Base-by-base conservation (phyloP, 1,139 yeast genomes). In the Candida neerlandica region DNA sequence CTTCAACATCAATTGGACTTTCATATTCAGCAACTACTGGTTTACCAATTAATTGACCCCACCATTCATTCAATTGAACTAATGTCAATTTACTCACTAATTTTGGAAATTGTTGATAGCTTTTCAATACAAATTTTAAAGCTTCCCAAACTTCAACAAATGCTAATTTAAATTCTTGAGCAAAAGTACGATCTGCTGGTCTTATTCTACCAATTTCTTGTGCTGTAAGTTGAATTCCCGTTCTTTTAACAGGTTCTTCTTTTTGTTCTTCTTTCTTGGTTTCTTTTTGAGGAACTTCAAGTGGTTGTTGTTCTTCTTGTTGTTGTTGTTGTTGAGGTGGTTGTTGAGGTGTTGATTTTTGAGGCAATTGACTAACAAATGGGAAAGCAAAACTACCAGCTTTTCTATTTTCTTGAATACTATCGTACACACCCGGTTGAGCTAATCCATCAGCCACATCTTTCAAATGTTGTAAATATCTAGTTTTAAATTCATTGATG, bases 1-100 rank as follows among this genome's bases (percentile, higher is more conserved):
- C 55, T 32, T 55, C 51, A 34, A 47, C 43, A 30, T 51, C 56
- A 11, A 52, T 47, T 21, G 51, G 41, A 45, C 58, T 55, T 46
- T 53, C 44, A 43, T 49, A 55, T 30, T 54, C 55, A 23, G 45
- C 48, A 14, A 46, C 48, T 11, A 40, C 26, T 34, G 57, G 58
- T 45, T 51, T 69, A 19, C 96, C 97, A 54, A 89, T 77, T 61
- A 90, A 89, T 27, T 64, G 64, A 62, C 86, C 85, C 97, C 97
- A 94, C 66, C 80, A 77, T 42, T 74, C 69, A 55, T 78, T 80
- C 41, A 81, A 51, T 53, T 81, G 73, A 46, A 76, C 69, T 45
- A 89, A 56, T 3, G 72, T 59, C 48, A 82, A 56, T 46, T 79
- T 76, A 69, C 80, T 82, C 1, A 87, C 45, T 50, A 84, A 78